Percentiles rank a stretch among this genome's conserved stretches.
phyloP scores from a whole-genome alignment of 2,329 filamentous ascomycete species.

The Botrytis hyacinthi region DNA sequence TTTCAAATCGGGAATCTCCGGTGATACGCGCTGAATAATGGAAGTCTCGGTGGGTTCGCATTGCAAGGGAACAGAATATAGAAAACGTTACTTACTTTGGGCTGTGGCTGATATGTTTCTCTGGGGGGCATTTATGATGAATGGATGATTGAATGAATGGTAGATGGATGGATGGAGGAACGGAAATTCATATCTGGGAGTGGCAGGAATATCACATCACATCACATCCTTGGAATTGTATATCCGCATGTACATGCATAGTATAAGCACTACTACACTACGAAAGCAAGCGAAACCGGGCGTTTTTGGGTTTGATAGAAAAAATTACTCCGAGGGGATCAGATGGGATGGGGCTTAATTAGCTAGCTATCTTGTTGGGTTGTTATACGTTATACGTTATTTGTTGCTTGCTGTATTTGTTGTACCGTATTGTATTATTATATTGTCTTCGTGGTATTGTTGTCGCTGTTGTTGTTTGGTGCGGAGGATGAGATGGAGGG shows the following conservation, averaged over 20 bases:
- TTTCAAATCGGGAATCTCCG: background rate
- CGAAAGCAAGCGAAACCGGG: background rate
- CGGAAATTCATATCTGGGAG: background rate
- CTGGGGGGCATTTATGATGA: background rate
- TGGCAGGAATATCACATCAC: background rate
- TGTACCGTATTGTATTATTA: background rate
- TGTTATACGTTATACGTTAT: background rate
- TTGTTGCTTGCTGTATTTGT: background rate
- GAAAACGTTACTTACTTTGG: background rate
- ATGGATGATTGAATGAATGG: background rate
- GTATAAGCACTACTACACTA: background rate
- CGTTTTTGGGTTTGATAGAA: background rate
- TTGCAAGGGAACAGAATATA: background rate
- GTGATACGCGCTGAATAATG: background rate
- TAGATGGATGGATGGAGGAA: background rate
- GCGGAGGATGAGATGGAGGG: background rate
- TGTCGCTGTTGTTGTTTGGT: background rate
- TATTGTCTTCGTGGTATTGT: background rate
- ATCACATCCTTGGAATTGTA: background rate
- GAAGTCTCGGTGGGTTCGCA: background rate
- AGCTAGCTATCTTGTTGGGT: background rate
- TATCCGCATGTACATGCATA: background rate
- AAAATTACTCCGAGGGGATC: background rate
- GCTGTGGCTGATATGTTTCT: background rate
- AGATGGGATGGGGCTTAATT: background rate